Conservation (phyloP, 352 stramenopile genomes). For the Nothophytophthora sp. region DNA sequence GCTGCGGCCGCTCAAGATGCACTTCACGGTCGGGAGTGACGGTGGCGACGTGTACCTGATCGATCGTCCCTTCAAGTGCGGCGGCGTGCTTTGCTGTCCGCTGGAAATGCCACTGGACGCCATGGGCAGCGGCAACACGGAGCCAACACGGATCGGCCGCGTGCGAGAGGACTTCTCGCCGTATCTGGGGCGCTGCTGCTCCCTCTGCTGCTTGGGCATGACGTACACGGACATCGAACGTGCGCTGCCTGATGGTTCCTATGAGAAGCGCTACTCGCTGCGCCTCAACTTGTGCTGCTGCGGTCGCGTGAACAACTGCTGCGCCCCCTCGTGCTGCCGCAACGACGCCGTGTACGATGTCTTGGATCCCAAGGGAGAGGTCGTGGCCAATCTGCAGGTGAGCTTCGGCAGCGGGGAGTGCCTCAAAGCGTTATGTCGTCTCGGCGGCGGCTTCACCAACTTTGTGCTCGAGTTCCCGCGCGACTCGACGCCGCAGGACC, state of each 20-base stretch:
- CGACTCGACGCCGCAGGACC: slow-evolving; percentile 53
- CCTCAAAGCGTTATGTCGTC: slow-evolving; percentile 36
- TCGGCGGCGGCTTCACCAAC: slow-evolving; percentile 46
- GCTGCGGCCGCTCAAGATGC: slow-evolving; percentile 45
- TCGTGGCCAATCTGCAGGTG: slow-evolving; percentile 55
- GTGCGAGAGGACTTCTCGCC: slow-evolving; percentile 59
- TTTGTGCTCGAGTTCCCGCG: slow-evolving; percentile 65
- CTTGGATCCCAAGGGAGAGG: slow-evolving; percentile 48
- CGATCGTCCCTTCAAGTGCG: slow-evolving; percentile 36
- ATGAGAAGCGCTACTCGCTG: slow-evolving; percentile 55
- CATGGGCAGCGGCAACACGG: slow-evolving; percentile 13
- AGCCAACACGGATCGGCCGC: slow-evolving; percentile 34
- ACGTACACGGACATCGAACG: slow-evolving; percentile 69
- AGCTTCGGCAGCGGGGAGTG: slow-evolving; percentile 39
- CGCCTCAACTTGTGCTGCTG: slow-evolving; percentile 59
- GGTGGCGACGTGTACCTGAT: slow-evolving; percentile 54
- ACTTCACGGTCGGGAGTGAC: slow-evolving; percentile 39
- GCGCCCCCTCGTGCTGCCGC: slow-evolving; percentile 58
- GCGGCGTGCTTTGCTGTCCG: slow-evolving; percentile 36
- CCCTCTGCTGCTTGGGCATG: slow-evolving; percentile 51
- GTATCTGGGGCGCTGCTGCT: slow-evolving; percentile 42
- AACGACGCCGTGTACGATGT: slow-evolving; percentile 73
- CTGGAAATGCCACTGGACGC: slow-evolving; percentile 47
- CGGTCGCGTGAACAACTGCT: slow-evolving; percentile 70
- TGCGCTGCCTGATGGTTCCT: slow-evolving; percentile 46